phyloP scores from a whole-genome alignment of 371 early-diverging fungal genomes.

The Parasitella parasitica region DNA sequence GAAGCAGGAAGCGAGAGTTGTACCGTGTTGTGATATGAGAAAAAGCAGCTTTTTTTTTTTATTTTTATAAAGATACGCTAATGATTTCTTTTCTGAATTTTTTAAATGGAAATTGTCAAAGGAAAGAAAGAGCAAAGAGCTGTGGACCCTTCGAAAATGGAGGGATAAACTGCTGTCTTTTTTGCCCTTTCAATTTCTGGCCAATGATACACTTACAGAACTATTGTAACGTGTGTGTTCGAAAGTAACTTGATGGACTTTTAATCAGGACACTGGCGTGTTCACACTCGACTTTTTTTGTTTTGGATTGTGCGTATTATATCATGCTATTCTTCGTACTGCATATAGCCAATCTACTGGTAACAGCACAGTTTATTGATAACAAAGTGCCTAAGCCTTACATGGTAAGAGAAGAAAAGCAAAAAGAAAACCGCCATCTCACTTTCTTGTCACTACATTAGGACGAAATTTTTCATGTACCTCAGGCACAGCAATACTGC shows the following conservation, averaged over 20 bases:
- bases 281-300: neutral
- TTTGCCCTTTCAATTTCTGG: neutral
- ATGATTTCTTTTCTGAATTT: no score
- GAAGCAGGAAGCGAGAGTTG: slow-evolving; percentile 4
- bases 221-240: slow-evolving; percentile 1
- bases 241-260: neutral
- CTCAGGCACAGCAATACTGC: slow-evolving; percentile 90
- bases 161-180: neutral
- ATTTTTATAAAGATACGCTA: no score
- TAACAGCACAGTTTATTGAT: slow-evolving; percentile 23
- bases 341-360: neutral
- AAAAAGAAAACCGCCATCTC: neutral
- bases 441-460: slow-evolving; percentile 16
- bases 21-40: slow-evolving; percentile 15
- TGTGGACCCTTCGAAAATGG: neutral
- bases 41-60: neutral
- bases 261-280: neutral
- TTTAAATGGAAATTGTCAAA: no score
- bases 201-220: neutral
- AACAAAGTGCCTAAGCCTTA: slow-evolving; percentile 50
- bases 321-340: neutral
- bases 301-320: neutral
- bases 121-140: neutral
- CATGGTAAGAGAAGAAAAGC: slow-evolving; percentile 47
- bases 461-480: slow-evolving; percentile 96